Evolutionary conservation across 768 basidiomycete genomes (phyloP).

Genomic region (Hydnum rufescens): DNA sequence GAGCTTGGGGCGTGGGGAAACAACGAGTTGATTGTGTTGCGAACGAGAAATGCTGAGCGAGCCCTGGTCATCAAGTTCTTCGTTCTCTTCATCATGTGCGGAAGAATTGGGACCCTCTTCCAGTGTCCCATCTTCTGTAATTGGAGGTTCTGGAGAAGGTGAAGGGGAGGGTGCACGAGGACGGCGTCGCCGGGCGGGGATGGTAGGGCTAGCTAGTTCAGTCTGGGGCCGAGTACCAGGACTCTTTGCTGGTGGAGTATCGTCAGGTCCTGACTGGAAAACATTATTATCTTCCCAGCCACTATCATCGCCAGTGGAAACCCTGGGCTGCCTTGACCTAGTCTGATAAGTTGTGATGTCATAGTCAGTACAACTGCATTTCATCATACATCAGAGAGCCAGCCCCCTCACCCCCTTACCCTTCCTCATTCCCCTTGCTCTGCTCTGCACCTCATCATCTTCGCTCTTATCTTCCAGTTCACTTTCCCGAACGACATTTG

Average conservation of each 20-base stretch:
- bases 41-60: too few relatives aligned
- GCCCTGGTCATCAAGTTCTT: background rate
- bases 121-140: background rate
- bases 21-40: too few relatives aligned
- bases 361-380: too few relatives aligned
- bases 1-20: background rate
- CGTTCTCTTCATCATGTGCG: background rate
- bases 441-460: too few relatives aligned
- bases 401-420: too few relatives aligned
- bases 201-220: background rate
- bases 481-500: too few relatives aligned
- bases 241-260: conserved; percentile 4
- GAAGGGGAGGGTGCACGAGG: background rate
- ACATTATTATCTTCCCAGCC: conserved; percentile 85
- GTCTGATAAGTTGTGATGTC: too few relatives aligned
- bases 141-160: conserved; percentile 25
- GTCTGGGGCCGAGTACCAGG: background rate
- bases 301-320: conserved; percentile 33
- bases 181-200: background rate
- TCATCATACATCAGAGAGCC: too few relatives aligned
- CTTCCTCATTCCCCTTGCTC: too few relatives aligned
- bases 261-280: conserved; percentile 72
- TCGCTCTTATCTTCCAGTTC: too few relatives aligned
- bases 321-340: background rate
- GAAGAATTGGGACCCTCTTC: background rate